Conservation (phyloP, 345 rosid species). For the Linum usitatissimum region DNA sequence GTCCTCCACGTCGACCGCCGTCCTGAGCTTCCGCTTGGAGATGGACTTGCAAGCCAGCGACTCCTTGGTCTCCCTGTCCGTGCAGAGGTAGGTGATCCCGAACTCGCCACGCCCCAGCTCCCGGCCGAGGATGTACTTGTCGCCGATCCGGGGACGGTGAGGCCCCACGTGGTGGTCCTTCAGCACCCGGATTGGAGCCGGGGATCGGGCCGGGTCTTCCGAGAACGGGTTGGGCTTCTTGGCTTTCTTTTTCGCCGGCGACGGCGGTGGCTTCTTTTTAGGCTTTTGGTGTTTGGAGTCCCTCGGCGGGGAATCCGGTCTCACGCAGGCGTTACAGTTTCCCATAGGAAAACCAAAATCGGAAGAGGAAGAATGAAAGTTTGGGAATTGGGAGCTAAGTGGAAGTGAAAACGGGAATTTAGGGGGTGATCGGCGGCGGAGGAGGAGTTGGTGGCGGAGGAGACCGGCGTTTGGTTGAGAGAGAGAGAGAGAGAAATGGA, state of each 20-base stretch:
- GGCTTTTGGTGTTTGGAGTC: background rate
- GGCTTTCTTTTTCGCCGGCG: background rate
- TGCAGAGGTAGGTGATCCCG: slow-evolving; percentile 3
- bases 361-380: background rate
- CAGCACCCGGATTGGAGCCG: slow-evolving; percentile 3
- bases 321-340: slow-evolving; percentile 4
- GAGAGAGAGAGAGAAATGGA: background rate
- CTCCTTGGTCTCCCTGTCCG: slow-evolving; percentile 2
- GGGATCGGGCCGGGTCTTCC: background rate
- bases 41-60: slow-evolving; percentile 1
- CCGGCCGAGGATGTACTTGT: slow-evolving; percentile 7
- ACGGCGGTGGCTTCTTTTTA: background rate
- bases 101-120: slow-evolving; percentile 6
- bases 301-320: background rate
- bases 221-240: slow-evolving; percentile 1
- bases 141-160: slow-evolving; percentile 1
- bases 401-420: background rate
- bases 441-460: background rate
- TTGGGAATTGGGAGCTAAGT: too few relatives aligned
- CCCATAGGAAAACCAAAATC: background rate
- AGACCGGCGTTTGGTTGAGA: background rate
- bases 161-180: background rate
- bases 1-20: slow-evolving; percentile 5
- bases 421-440: background rate
- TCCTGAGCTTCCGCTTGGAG: slow-evolving; percentile 3